Conservation (phyloP, 768 basidiomycete genomes). For the Amyloporia xantha region DNA sequence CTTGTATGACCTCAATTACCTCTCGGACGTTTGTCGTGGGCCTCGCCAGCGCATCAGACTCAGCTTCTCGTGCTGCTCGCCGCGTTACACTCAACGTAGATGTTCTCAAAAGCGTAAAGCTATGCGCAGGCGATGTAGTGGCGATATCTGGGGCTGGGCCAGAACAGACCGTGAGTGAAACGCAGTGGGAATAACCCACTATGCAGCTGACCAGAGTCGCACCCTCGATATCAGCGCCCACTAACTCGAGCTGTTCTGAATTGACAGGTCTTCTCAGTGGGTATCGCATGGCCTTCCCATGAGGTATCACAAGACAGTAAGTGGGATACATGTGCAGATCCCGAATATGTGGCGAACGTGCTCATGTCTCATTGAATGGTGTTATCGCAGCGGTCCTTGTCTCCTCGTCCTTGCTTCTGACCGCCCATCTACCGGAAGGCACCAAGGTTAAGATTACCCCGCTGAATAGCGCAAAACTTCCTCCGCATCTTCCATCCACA, state of each 20-base stretch:
- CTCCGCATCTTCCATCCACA: constrained; percentile 44
- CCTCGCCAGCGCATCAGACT: constrained; percentile 14
- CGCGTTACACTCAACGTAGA: constrained; percentile 63
- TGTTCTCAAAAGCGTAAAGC: constrained; percentile 48
- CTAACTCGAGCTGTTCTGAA: not conserved
- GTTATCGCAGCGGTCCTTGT: constrained; percentile 43
- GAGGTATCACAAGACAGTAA: constrained; percentile 54
- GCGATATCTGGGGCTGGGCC: constrained; percentile 40
- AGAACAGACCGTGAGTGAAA: constrained; percentile 29
- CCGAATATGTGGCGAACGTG: constrained; percentile 2
- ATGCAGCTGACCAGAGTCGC: not conserved
- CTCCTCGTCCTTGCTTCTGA: constrained; percentile 53
- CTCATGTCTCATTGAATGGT: not conserved
- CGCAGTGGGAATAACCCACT: constrained; percentile 2
- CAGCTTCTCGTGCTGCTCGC: constrained; percentile 44
- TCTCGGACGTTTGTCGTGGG: constrained; percentile 24
- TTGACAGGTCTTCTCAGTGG: constrained; percentile 54
- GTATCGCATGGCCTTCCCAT: constrained; percentile 70
- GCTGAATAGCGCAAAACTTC: constrained; percentile 24
- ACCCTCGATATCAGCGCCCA: not conserved
- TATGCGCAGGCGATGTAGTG: constrained; percentile 65
- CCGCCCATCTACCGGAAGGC: constrained; percentile 49
- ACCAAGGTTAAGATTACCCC: constrained; percentile 42
- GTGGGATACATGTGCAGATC: constrained; percentile 20
- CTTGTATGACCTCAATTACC: constrained; percentile 18